Percentiles rank a stretch among this genome's conserved stretches.
These are phyloP conservation scores for Phytophthora cajani DNA, from an alignment of 352 stramenopile species.

Conservation along the genomic window DNA sequence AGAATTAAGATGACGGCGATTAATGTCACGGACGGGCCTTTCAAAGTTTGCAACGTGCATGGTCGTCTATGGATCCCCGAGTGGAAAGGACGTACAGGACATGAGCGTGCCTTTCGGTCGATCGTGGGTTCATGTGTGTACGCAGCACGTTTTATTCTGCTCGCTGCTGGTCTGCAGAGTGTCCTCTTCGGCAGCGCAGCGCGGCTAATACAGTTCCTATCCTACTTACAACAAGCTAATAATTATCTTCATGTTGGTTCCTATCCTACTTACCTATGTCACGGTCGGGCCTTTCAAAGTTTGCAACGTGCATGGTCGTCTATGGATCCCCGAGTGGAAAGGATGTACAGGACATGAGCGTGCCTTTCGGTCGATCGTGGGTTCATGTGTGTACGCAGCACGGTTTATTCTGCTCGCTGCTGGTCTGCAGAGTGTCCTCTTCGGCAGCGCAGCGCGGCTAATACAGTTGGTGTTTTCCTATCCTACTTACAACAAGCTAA, in stretches of 20 bases:
- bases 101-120: conserved; percentile 1
- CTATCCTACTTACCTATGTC: conserved; percentile 28
- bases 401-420: conserved; percentile 13
- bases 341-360: neutral
- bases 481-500: conserved; percentile 28
- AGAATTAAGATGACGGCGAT: conserved; percentile 3
- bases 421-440: conserved; percentile 7
- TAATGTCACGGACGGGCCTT: neutral
- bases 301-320: neutral
- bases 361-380: neutral
- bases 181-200: conserved; percentile 8
- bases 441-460: conserved; percentile 14
- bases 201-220: conserved; percentile 38
- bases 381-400: neutral
- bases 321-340: conserved; percentile 21
- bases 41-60: neutral
- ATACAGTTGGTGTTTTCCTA: conserved; percentile 35
- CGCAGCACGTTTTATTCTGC: conserved; percentile 8
- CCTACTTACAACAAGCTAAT: conserved; percentile 29
- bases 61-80: conserved; percentile 10
- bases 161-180: conserved; percentile 9
- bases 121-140: neutral
- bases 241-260: conserved; percentile 35
- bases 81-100: conserved; percentile 7
- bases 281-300: neutral